Percentiles rank a stretch among this genome's conserved stretches.
Conservation (phyloP, 345 rosid species). For the Lumnitzera littorea region DNA sequence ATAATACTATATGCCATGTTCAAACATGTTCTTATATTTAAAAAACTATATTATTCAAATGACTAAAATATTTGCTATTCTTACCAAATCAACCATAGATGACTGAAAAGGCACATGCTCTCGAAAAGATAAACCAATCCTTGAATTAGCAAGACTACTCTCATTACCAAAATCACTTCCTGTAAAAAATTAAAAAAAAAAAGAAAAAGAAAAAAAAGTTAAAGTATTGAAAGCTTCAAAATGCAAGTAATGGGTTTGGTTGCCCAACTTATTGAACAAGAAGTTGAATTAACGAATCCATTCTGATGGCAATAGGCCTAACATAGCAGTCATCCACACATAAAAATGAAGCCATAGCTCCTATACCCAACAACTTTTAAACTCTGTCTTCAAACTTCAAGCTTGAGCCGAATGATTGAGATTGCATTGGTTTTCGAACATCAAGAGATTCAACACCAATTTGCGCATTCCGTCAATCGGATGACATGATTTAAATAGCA, state of each 20-base stretch:
- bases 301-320: slow-evolving; percentile 26
- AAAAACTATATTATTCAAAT: background rate
- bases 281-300: slow-evolving; percentile 27
- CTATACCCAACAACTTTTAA: slow-evolving; percentile 17
- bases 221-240: slow-evolving; percentile 7
- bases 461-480: slow-evolving; percentile 17
- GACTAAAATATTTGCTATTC: no score
- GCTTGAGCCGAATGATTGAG: slow-evolving; percentile 16
- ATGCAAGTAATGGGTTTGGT: slow-evolving; percentile 15
- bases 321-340: slow-evolving; percentile 28
- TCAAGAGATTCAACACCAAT: slow-evolving; percentile 12
- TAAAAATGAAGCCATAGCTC: slow-evolving; percentile 21
- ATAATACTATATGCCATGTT: no score
- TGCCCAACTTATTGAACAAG: slow-evolving; percentile 39
- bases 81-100: no score
- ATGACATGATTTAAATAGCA: slow-evolving; percentile 12
- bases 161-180: slow-evolving; percentile 38
- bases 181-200: slow-evolving; percentile 31
- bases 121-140: slow-evolving; percentile 30
- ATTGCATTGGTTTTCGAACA: slow-evolving; percentile 17
- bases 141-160: slow-evolving; percentile 49
- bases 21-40: background rate
- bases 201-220: background rate
- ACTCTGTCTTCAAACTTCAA: slow-evolving; percentile 13
- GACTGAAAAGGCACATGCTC: slow-evolving; percentile 14